A percentile compares a stretch with the other conserved stretches of the same genome.
Evolutionary conservation across 257 asterid species (phyloP).

Genomic region (Solanum neorickii): DNA sequence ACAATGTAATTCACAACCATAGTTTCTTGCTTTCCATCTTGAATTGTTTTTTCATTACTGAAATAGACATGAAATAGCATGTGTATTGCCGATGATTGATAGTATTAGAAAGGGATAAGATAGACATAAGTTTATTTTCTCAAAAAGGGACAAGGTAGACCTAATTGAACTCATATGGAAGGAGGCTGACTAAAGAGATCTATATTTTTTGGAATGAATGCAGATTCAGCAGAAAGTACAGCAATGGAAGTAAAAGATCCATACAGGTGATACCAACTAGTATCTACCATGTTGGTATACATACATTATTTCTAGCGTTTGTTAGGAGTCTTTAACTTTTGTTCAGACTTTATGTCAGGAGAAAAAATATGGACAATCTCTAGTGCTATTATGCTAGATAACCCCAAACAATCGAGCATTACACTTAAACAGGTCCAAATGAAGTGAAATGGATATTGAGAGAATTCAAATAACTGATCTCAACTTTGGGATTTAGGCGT

Average conservation of each 20-base stretch:
- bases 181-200: neutral
- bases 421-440: neutral
- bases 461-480: neutral
- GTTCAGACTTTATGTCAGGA: neutral
- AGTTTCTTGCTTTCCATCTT: neutral
- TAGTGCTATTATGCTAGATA: neutral
- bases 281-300: neutral
- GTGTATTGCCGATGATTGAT: neutral
- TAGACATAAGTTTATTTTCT: neutral
- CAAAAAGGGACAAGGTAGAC: neutral
- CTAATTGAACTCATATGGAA: neutral
- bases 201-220: neutral
- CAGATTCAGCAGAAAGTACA: neutral
- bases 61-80: neutral
- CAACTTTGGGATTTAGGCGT: neutral
- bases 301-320: neutral
- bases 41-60: neutral
- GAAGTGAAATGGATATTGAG: neutral
- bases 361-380: neutral
- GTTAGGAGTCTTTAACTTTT: neutral
- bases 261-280: neutral
- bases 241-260: neutral
- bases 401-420: neutral
- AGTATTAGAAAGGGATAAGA: neutral
- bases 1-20: neutral